Evolutionary conservation across 257 asterid species (phyloP).

Genomic region (Prunella vulgaris): DNA sequence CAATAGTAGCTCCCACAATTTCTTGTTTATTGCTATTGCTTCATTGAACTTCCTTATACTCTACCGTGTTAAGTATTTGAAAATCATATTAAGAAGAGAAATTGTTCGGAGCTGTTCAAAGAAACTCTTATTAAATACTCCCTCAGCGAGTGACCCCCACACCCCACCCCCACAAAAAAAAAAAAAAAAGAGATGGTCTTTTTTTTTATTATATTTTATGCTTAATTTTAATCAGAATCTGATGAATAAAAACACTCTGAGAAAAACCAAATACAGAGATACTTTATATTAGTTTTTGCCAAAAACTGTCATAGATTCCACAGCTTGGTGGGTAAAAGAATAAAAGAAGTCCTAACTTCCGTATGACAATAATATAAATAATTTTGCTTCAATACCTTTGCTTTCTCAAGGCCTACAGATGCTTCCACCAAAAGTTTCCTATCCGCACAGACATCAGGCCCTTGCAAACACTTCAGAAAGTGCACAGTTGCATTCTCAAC

Average conservation of each 20-base stretch:
- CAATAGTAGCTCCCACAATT: no score
- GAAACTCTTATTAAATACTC: neutral
- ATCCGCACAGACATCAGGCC: conserved; percentile 61
- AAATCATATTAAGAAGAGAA: neutral
- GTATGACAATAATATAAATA: conserved; percentile 6
- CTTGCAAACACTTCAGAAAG: conserved; percentile 80
- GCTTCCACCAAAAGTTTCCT: conserved; percentile 80
- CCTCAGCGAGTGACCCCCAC: neutral
- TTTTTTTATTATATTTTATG: neutral
- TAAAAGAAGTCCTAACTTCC: conserved; percentile 4
- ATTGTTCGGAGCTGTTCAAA: neutral
- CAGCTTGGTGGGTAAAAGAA: neutral
- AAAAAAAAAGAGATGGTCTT: neutral
- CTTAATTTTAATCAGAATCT: neutral
- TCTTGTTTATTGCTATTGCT: no score
- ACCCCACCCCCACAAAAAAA: no score
- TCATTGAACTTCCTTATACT: no score
- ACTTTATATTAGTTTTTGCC: neutral
- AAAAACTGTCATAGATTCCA: neutral
- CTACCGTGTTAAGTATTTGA: neutral
- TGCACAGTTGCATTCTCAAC: conserved; percentile 71
- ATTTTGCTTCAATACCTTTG: conserved; percentile 44
- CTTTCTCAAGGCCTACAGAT: conserved; percentile 83
- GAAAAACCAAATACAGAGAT: neutral
- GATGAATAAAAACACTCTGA: neutral